Percentiles rank a stretch among this genome's conserved stretches.
Evolutionary conservation across 2,329 filamentous ascomycete genomes (phyloP).

Genomic region (Periconia macrospinosa): DNA sequence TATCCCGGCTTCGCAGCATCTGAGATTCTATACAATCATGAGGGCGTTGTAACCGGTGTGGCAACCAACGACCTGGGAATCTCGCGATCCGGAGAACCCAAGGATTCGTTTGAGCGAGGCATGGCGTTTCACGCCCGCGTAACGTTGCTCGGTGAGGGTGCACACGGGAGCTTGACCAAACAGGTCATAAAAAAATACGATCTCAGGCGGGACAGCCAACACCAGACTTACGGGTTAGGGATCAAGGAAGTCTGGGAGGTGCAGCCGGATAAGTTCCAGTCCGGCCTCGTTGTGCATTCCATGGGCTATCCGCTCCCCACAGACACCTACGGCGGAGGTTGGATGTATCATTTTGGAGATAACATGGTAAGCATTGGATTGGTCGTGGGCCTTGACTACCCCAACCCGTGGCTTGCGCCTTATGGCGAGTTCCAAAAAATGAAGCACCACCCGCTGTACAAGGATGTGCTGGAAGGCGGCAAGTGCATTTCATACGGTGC

Average conservation of each 20-base stretch:
- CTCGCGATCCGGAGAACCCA: constrained; percentile 77
- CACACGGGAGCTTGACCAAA: constrained; percentile 93
- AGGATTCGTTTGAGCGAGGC: constrained; percentile 88
- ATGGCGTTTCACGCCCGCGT: constrained; percentile 97
- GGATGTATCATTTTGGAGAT: constrained; percentile 99
- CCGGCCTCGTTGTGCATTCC: constrained; percentile 82
- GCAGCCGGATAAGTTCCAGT: constrained; percentile 86
- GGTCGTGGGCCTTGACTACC: constrained; percentile 91
- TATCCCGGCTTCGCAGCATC: constrained; percentile 95
- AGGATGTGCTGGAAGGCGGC: constrained; percentile 83
- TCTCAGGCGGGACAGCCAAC: constrained; percentile 82
- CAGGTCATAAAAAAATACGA: constrained; percentile 95
- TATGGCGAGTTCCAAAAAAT: constrained; percentile 98
- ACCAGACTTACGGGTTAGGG: constrained; percentile 92
- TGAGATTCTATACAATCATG: constrained; percentile 82
- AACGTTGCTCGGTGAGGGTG: constrained; percentile 91
- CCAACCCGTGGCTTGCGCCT: constrained; percentile 94
- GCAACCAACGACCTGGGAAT: constrained; percentile 95
- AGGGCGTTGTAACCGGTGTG: constrained; percentile 89
- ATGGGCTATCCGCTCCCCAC: constrained; percentile 88
- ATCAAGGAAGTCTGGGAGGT: constrained; percentile 98
- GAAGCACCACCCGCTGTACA: constrained; percentile 95
- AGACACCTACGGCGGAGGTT: constrained; percentile 95
- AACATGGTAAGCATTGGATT: constrained; percentile 92
- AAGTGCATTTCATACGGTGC: constrained; percentile 98